Conservation (phyloP, 768 basidiomycete genomes). For the Rhodotorula paludigena region DNA sequence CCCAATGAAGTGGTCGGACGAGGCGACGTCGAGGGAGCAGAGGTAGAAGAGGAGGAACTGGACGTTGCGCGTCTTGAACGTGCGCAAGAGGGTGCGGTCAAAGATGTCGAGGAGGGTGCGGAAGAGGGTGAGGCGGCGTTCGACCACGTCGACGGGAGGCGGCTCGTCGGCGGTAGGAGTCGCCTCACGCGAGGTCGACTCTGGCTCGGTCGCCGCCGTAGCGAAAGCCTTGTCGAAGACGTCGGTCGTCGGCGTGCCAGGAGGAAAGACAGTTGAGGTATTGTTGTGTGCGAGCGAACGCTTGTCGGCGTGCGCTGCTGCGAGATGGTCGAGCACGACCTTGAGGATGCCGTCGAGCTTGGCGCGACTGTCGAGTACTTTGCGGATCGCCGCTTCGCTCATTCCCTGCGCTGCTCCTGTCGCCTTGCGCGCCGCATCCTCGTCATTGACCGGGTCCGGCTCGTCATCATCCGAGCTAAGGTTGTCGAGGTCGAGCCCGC, state of each 20-base stretch:
- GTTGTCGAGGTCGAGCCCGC: constrained; percentile 53
- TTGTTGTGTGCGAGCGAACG: constrained; percentile 9
- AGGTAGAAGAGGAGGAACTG: constrained; percentile 97
- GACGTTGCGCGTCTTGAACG: constrained; percentile 94
- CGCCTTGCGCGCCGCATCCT: constrained; percentile 49
- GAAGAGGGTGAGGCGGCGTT: constrained; percentile 63
- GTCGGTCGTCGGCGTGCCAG: background rate
- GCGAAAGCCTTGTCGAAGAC: constrained; percentile 17
- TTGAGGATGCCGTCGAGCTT: constrained; percentile 86
- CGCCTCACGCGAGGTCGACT: constrained; percentile 22
- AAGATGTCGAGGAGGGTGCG: constrained; percentile 85
- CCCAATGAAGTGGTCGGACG: constrained; percentile 87
- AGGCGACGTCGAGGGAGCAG: constrained; percentile 79
- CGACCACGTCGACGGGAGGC: constrained; percentile 27
- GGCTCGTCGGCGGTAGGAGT: constrained; percentile 39
- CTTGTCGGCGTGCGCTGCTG: constrained; percentile 46
- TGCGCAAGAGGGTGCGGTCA: constrained; percentile 84
- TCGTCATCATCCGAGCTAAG: constrained; percentile 42
- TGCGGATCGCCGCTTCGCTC: constrained; percentile 34
- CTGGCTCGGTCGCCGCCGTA: background rate
- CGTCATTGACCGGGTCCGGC: constrained; percentile 40
- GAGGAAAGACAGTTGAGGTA: background rate
- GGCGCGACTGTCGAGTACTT: constrained; percentile 59
- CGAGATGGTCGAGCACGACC: constrained; percentile 79
- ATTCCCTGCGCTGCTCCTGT: constrained; percentile 51